Conservation (phyloP, 441 rosid species). For the Adansonia gregorii region DNA sequence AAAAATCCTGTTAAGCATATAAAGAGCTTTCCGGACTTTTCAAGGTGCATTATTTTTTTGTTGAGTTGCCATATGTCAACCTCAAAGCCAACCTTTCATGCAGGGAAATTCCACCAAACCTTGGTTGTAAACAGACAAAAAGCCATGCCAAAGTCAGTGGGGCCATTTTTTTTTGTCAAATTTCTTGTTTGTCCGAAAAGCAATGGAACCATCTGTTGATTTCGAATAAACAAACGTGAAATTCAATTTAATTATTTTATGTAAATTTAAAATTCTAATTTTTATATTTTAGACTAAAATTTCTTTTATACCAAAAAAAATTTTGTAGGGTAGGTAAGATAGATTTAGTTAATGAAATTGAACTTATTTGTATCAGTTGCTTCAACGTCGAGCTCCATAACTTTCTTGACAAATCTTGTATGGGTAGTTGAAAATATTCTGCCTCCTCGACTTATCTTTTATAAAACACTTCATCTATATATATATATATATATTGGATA, state of each 20-base stretch:
- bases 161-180: too few relatives aligned
- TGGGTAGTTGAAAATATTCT: too few relatives aligned
- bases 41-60: neutral
- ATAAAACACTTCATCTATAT: too few relatives aligned
- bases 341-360: constrained; percentile 5
- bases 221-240: neutral
- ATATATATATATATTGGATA: too few relatives aligned
- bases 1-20: neutral
- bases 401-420: too few relatives aligned
- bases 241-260: too few relatives aligned
- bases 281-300: too few relatives aligned
- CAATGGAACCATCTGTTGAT: neutral
- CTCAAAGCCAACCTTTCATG: constrained; percentile 17
- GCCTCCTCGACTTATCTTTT: too few relatives aligned
- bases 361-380: constrained; percentile 24
- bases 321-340: constrained; percentile 16
- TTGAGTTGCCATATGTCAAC: neutral
- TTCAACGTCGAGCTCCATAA: constrained; percentile 18
- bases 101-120: constrained; percentile 12
- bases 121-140: neutral
- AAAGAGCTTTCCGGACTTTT: neutral
- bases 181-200: neutral
- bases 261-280: too few relatives aligned
- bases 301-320: too few relatives aligned
- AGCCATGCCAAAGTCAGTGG: neutral